Base-by-base conservation (phyloP, 2,329 filamentous ascomycete genomes). In the Lecanicillium sp. region DNA sequence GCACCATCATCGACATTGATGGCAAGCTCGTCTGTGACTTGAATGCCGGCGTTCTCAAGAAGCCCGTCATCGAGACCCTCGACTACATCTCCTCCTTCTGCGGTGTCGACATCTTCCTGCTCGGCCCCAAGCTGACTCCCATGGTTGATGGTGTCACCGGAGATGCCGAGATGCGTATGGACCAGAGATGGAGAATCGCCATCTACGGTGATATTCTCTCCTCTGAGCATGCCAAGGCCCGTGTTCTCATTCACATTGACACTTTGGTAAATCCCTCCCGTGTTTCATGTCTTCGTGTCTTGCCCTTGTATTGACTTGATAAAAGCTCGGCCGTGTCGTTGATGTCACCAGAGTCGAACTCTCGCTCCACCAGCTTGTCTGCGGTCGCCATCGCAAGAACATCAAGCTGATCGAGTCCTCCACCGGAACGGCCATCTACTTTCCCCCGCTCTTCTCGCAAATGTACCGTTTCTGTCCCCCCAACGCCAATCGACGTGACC, bases 341-440 rank as follows among this genome's bases (percentile, higher is more conserved):
- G 90, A 95, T 64, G 81, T 78, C 40, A 82, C 90, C 60, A 86
- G 87, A 61, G 76, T 95, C 51, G 90, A 96, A 57, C 72, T 91
- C 42, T 87, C 89, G 21, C 79, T 95, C 63, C 93, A 98, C 64
- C 93, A 90, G 50, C 77, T 96, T 48, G 83, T 97, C 42, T 96
- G 90, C 64, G 93, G 93, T 41, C 87, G 93, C 41, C 91, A 90
- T 57, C 81, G 93, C 57, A 95, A 95, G 73, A 96, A 96, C 65
- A 95, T 98, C 72, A 97, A 97, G 72, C 73, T 93, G 59, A 96
- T 98, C 61, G 93, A 98, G 68, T 95, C 93, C 12, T 83, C 86
- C 23, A 97, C 93, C 12, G 89, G 90, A 59, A 97, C 93, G 8
- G 91, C 93, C 54, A 97, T 98, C 59, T 98, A 98, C 70, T 97